phyloP scores from a whole-genome alignment of 177 flowering plant species.

The Telopea speciosissima region DNA sequence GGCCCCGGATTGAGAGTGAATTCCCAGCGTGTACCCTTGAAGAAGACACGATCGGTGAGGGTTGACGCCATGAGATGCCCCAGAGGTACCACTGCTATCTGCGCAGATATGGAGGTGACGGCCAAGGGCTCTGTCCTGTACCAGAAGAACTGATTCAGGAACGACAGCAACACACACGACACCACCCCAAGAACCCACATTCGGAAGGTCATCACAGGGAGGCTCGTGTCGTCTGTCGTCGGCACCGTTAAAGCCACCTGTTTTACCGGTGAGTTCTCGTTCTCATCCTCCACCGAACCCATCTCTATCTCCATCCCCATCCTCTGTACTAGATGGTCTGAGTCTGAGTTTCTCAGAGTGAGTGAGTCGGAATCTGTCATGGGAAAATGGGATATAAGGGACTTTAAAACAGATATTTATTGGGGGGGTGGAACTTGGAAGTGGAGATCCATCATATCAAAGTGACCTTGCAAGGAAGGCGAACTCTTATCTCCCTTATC shows the following conservation, averaged over 20 bases:
- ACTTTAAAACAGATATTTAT: no score
- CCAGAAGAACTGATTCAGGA: slow-evolving; percentile 29
- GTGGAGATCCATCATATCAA: no score
- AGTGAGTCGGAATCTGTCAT: no score
- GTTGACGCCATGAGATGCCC: slow-evolving; percentile 26
- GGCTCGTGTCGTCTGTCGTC: slow-evolving; percentile 22
- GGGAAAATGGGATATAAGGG: no score
- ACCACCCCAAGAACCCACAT: slow-evolving; percentile 27
- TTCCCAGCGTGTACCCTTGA: slow-evolving; percentile 7
- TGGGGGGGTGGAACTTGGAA: no score
- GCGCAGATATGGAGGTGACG: slow-evolving; percentile 25
- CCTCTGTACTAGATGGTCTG: no score
- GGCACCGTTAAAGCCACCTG: slow-evolving; percentile 29
- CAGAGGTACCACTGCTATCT: slow-evolving; percentile 27
- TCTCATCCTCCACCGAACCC: no score
- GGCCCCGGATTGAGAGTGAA: slow-evolving; percentile 30
- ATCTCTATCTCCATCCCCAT: no score
- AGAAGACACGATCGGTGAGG: slow-evolving; percentile 17
- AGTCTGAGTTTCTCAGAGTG: no score
- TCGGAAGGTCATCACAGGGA: slow-evolving; percentile 25
- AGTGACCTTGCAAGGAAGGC: no score
- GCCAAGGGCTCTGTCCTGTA: slow-evolving; percentile 21
- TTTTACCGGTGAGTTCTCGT: slow-evolving; percentile 14
- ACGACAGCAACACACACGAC: slow-evolving; percentile 22
- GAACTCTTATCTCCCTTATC: no score